Conservation (phyloP, 768 basidiomycete genomes). For the Scleroderma bovista region DNA sequence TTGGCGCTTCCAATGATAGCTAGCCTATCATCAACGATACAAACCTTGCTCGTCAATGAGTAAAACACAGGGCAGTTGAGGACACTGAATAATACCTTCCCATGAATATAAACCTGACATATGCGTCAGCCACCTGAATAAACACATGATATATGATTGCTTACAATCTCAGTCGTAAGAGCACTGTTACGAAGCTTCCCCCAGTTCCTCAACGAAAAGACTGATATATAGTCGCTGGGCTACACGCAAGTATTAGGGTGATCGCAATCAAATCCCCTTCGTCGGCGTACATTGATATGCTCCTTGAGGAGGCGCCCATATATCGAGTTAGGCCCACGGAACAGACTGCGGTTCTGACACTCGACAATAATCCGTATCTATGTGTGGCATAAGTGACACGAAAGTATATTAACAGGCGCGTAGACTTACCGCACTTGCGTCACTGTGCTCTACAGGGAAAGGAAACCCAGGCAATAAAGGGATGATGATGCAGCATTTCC, state of each 20-base stretch:
- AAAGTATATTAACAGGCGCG: background rate
- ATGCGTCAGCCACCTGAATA: constrained; percentile 5
- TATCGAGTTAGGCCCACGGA: constrained; percentile 87
- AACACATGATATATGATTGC: constrained; percentile 6
- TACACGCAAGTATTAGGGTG: constrained; percentile 24
- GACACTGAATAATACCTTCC: constrained; percentile 43
- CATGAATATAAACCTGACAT: constrained; percentile 80
- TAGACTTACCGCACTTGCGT: constrained; percentile 78
- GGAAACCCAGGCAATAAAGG: constrained; percentile 92
- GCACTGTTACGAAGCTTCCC: constrained; percentile 79
- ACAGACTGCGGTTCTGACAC: constrained; percentile 88
- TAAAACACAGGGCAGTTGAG: background rate
- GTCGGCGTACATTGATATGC: constrained; percentile 72
- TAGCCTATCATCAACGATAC: constrained; percentile 90
- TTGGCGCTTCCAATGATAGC: constrained; percentile 96
- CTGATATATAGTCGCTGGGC: constrained; percentile 89
- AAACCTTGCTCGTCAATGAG: constrained; percentile 28
- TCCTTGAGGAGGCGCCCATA: constrained; percentile 80
- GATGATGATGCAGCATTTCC: constrained; percentile 91
- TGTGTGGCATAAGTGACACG: constrained; percentile 1
- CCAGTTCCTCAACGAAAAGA: constrained; percentile 93
- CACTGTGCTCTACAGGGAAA: constrained; percentile 86
- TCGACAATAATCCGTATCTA: constrained; percentile 93
- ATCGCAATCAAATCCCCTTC: background rate
- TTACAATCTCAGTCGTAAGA: constrained; percentile 82